Conservation (phyloP, 1,284 basidiomycete species). For the Cutaneotrichosporon sp. region DNA sequence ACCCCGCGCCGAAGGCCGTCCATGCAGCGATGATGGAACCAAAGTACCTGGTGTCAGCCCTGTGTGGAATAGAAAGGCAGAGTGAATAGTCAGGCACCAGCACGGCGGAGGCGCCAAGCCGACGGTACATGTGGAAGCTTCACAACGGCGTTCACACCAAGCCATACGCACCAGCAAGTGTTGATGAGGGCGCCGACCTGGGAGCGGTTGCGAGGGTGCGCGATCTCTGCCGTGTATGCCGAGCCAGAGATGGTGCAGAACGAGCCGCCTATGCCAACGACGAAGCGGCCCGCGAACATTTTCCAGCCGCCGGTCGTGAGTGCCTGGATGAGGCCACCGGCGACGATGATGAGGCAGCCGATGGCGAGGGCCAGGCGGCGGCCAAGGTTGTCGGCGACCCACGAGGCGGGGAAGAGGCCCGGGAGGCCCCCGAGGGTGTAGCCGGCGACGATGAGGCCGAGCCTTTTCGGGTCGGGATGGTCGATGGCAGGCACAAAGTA, state of each 20-base stretch:
- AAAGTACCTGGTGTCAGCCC: constrained; percentile 5
- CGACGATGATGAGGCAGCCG: constrained; percentile 20
- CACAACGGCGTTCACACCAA: too few species aligned
- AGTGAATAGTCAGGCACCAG: background rate
- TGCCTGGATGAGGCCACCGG: constrained; percentile 14
- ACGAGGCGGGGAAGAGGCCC: constrained; percentile 11
- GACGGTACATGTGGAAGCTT: background rate
- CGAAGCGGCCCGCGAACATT: constrained; percentile 19
- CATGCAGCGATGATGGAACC: constrained; percentile 24
- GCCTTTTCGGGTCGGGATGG: constrained; percentile 14
- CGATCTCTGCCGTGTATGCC: constrained; percentile 18
- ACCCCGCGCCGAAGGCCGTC: constrained; percentile 19
- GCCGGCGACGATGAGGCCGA: constrained; percentile 21
- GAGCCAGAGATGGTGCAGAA: constrained; percentile 6
- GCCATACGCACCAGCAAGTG: constrained; percentile 15
- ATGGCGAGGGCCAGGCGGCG: constrained; percentile 12
- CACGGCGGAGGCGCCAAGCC: background rate
- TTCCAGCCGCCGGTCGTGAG: constrained; percentile 15
- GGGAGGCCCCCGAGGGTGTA: constrained; percentile 16
- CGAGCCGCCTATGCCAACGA: constrained; percentile 16
- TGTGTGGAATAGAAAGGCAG: too few species aligned
- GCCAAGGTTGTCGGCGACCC: constrained; percentile 18
- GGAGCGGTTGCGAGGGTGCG: constrained; percentile 20
- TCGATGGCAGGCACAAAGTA: constrained; percentile 11
- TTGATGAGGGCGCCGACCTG: constrained; percentile 15